phyloP scores from a whole-genome alignment of 129 eudicot species.

The Logfia minima region DNA sequence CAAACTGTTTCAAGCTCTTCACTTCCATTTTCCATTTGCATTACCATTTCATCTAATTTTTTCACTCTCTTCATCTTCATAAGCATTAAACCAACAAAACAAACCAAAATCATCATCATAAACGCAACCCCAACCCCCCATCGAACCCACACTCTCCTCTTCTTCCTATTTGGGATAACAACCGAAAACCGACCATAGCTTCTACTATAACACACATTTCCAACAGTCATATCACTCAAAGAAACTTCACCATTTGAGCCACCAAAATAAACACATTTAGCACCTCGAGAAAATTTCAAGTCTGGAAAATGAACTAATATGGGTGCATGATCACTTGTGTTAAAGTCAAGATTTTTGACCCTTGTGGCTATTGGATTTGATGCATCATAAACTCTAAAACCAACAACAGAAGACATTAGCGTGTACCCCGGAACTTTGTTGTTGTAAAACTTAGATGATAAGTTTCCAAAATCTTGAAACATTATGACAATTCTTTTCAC shows the following conservation, averaged over 20 bases:
- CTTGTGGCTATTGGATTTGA: conserved; percentile 33
- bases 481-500: conserved; percentile 51
- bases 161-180: conserved; percentile 41
- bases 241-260: conserved; percentile 33
- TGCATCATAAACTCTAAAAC: conserved; percentile 62
- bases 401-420: conserved; percentile 48
- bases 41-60: conserved; percentile 45
- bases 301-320: conserved; percentile 44
- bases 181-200: conserved; percentile 52
- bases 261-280: conserved; percentile 49
- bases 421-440: conserved; percentile 43
- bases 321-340: conserved; percentile 40
- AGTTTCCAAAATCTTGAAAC: conserved; percentile 63
- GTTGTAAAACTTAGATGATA: conserved; percentile 49
- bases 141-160: conserved; percentile 28
- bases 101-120: conserved; percentile 24
- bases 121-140: conserved; percentile 49
- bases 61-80: conserved; percentile 32
- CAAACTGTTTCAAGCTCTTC: conserved; percentile 53
- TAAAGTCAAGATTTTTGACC: conserved; percentile 40
- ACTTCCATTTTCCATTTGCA: conserved; percentile 49
- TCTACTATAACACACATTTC: conserved; percentile 43
- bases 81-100: conserved; percentile 34
- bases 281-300: conserved; percentile 19
- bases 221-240: conserved; percentile 30